Evolutionary conservation across 2,329 filamentous ascomycete species (phyloP).

Genomic region (Penicillium paneum): DNA sequence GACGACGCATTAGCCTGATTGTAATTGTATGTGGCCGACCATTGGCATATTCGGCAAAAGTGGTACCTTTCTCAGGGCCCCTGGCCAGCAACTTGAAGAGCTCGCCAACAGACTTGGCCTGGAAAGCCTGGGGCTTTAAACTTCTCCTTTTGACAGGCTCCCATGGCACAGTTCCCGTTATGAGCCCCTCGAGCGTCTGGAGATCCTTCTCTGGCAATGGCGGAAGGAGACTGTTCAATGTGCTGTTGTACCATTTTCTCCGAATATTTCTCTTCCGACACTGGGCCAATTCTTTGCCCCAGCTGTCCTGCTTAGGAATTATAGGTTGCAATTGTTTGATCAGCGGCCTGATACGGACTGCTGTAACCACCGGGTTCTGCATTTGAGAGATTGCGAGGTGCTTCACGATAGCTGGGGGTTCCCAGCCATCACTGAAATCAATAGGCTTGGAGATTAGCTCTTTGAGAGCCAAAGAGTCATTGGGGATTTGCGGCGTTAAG

Average conservation of each 20-base stretch:
- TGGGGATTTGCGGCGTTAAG: slow-evolving; percentile 25
- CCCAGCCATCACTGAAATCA: slow-evolving; percentile 33
- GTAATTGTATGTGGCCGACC: slow-evolving; percentile 43
- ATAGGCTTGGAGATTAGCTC: slow-evolving; percentile 16
- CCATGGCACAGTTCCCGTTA: slow-evolving; percentile 35
- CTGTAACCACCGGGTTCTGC: slow-evolving; percentile 26
- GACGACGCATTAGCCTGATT: slow-evolving; percentile 36
- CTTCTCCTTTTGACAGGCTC: slow-evolving; percentile 27
- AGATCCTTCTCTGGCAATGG: slow-evolving; percentile 41
- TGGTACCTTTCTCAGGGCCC: slow-evolving; percentile 37
- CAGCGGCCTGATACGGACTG: slow-evolving; percentile 21
- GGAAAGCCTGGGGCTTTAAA: not conserved
- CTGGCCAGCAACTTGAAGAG: slow-evolving; percentile 32
- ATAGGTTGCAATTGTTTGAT: slow-evolving; percentile 28
- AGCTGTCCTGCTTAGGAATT: slow-evolving; percentile 38
- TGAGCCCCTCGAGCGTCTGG: slow-evolving; percentile 32
- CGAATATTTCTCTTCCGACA: slow-evolving; percentile 36
- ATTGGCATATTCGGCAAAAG: slow-evolving; percentile 31
- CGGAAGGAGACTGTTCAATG: slow-evolving; percentile 34
- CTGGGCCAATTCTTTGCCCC: slow-evolving; percentile 32
- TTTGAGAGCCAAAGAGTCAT: slow-evolving; percentile 22
- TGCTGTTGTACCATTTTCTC: slow-evolving; percentile 37
- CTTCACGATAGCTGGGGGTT: slow-evolving; percentile 31
- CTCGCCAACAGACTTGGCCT: slow-evolving; percentile 1
- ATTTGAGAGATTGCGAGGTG: slow-evolving; percentile 37